These are phyloP conservation scores for Podospora pseudoanserina DNA, from an alignment of 495 filamentous ascomycete species.

Conservation along the genomic window DNA sequence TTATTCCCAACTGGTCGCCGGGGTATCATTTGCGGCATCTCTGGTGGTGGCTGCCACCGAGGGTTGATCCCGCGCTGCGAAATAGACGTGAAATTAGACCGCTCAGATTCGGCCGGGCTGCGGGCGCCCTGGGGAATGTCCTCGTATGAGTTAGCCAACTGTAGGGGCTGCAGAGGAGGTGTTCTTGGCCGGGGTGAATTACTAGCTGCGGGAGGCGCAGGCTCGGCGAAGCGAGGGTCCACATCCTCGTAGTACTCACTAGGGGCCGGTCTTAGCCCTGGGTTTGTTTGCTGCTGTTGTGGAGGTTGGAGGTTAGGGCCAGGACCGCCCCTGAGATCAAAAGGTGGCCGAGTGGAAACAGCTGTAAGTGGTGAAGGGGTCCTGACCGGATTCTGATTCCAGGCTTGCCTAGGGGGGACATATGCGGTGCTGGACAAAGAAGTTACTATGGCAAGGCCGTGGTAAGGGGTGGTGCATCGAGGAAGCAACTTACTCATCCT, in stretches of 20 bases:
- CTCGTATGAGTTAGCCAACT: constrained; percentile 43
- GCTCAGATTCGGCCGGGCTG: constrained; percentile 72
- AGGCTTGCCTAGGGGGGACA: constrained; percentile 60
- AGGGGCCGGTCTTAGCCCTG: constrained; percentile 26
- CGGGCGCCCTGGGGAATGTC: constrained; percentile 62
- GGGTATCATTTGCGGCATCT: constrained; percentile 13
- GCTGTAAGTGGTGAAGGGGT: constrained; percentile 39
- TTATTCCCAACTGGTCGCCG: constrained; percentile 39
- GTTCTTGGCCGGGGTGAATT: neutral
- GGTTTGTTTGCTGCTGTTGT: neutral
- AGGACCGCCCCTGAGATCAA: constrained; percentile 35
- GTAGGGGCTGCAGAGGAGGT: constrained; percentile 21
- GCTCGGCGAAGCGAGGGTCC: constrained; percentile 73
- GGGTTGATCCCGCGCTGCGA: constrained; percentile 85
- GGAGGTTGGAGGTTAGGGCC: constrained; percentile 19
- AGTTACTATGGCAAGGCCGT: constrained; percentile 1
- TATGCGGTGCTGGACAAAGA: constrained; percentile 46
- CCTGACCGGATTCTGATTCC: constrained; percentile 48
- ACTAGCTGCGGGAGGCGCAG: constrained; percentile 29
- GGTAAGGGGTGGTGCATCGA: neutral
- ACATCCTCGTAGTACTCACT: constrained; percentile 88
- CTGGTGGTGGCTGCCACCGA: constrained; percentile 58
- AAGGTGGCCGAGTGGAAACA: constrained; percentile 35
- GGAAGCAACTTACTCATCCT: constrained; percentile 61
- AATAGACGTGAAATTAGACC: constrained; percentile 78